phyloP scores from a whole-genome alignment of 1,139 yeast species.

The Hansenula sp. region DNA sequence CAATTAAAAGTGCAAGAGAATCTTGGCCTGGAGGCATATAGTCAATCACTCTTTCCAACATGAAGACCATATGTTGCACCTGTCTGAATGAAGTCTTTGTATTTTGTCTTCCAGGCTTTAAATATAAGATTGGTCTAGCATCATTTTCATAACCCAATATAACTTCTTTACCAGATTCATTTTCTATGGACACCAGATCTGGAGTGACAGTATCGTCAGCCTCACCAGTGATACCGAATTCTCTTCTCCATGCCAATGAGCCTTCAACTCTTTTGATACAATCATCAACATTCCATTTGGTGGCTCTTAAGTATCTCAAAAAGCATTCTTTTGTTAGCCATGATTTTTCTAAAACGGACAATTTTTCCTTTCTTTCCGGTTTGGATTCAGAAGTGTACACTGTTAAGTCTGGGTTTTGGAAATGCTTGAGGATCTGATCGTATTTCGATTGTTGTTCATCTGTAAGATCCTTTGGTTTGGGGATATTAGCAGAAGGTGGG shows the following conservation, averaged over 20 bases:
- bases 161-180: slow-evolving; percentile 84
- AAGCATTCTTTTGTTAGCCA: slow-evolving; percentile 93
- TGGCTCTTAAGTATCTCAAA: slow-evolving; percentile 81
- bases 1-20: slow-evolving; percentile 82
- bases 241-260: slow-evolving; percentile 87
- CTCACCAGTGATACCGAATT: slow-evolving; percentile 72
- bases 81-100: slow-evolving; percentile 84
- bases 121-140: slow-evolving; percentile 82
- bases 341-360: slow-evolving; percentile 65
- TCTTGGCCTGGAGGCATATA: slow-evolving; percentile 97
- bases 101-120: slow-evolving; percentile 91
- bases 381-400: slow-evolving; percentile 36
- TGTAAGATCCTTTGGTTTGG: slow-evolving; percentile 44
- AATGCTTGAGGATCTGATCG: slow-evolving; percentile 52
- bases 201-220: slow-evolving; percentile 51
- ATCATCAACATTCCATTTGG: slow-evolving; percentile 76
- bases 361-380: slow-evolving; percentile 28
- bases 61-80: slow-evolving; percentile 88
- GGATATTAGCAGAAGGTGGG: slow-evolving; percentile 45
- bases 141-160: slow-evolving; percentile 87
- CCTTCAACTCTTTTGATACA: slow-evolving; percentile 72
- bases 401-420: slow-evolving; percentile 43
- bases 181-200: slow-evolving; percentile 64
- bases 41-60: slow-evolving; percentile 86
- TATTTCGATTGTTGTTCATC: slow-evolving; percentile 58